Evolutionary conservation across 441 rosid genomes (phyloP), one percentile per base, ranked within the genome.

Genomic region (Flueggea neowawraea): DNA sequence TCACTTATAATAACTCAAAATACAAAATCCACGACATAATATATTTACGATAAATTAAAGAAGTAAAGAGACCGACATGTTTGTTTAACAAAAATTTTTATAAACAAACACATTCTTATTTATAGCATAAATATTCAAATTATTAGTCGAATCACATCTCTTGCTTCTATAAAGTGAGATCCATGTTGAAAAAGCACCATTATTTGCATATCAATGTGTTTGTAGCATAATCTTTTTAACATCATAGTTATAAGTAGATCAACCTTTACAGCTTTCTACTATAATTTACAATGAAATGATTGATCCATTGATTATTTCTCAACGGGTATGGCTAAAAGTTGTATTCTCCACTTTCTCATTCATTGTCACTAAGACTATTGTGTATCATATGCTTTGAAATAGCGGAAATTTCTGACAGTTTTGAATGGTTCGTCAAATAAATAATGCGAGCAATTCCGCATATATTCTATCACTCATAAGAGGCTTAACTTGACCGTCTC

Each of bases 281-380:
- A 6, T 62, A 14, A 66, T 75, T 82, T 76, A 74, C 75, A 65
- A 69, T 59, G 79, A 60, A 61, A 85, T 87, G 88, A 87, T 83
- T 82, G 84, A 83, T 74, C 53, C 86, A 72, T 71, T 83, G 85
- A 82, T 82, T 80, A 67, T 47, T 56, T 69, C 50, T 9, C 10
- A 68, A 62, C 69, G 12, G 64, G 77, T 53, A 72, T 73, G 72
- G 64, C 68, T 39, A 57, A 84, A 80, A 78, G 72, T 55, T 54
- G 31, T 16, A 41, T 49, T 56, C 63, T 47, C 63, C 61, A 57
- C 50, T 62, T 55, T 74, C 65, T 56, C 61, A 66, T 70, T 75
- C 68, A 45, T 68, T 58, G 69, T 74, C 75, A 73, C 63, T 54
- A 31, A 5, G 59, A 43, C 12, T 43, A 43, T 43, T 43, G 1